Evolutionary conservation across 768 basidiomycete species (phyloP), one percentile per base, ranked within the genome.

Genomic region (Trametes meyenii): DNA sequence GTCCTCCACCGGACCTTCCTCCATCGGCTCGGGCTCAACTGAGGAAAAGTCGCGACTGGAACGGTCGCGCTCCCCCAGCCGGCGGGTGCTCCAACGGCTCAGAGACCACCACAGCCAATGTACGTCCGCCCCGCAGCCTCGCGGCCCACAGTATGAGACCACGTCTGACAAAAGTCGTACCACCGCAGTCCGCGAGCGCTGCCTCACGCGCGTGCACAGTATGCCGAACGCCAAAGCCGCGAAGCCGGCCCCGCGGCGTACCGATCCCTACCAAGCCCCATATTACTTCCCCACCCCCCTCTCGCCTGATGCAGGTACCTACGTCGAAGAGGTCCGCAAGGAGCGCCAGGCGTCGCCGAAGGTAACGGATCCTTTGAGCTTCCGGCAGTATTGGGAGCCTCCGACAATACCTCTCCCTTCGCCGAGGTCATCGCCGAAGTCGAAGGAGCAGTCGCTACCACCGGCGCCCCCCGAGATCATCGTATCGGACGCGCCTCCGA

Each of bases 241-340:
- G 8, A 54, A 49, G 26, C 54, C 52, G 3, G 53, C 29, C 29
- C 29, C 50, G 12, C 64, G 62, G 35, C 79, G 81, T 8, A 87
- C 86, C 1, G 77, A 83, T 50, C 86, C 87, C 2, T 89, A 87
- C 64, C 81, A 83, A 59, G 85, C 85, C 5, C 85, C 86, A 1
- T 87, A 85, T 67, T 86, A 84, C 72, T 82, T 83, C 66, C 80
- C 83, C 19, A 73, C 78, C 6, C 86, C 86, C 2, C 66, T 68
- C 2, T 74, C 77, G 0, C 76, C 73, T 0, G 72, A 69, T n/a
- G 77, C 77, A 1, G 63, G 63, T 12, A 73, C 66, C 29, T 78
- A 78, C 57, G 66, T 66, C 8, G 50, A 58, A 23, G 52, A 68
- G 49, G 57, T 68, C 16, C 50, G 58, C 58, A 58, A 16, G 24